Evolutionary conservation across 768 basidiomycete genomes (phyloP), one percentile per base, ranked within the genome.

Genomic region (Lactarius akahatsu): DNA sequence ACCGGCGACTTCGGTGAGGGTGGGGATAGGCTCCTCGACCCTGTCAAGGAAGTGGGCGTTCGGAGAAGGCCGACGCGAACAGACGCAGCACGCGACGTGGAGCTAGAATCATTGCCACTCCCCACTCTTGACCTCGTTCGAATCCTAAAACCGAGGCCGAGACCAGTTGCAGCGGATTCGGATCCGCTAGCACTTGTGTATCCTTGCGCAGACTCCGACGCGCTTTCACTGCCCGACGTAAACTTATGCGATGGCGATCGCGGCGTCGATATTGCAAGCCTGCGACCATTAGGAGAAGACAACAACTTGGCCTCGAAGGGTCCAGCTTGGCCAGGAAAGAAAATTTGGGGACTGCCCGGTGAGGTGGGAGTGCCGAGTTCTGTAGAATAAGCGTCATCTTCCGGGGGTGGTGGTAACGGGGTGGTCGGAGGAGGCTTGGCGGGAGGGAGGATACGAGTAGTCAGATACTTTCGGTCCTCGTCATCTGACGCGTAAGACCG

Each of bases 401-500:
- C 68, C 2, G 65, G 68, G 28, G 68, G 61, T 26, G 65, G 65
- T 15, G 68, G 68, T 41, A 69, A 55, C 18, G 68, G 50, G 8
- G 61, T 62, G 32, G 68, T 69, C 20, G 68, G 68, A 54, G 68
- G 60, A 16, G 68, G 68, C 32, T 67, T 69, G 34, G 65, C n/a
- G 0, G 68, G 68, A 15, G 68, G 68, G 0, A 69, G 45, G 57
- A n/a, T 55, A 6, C 68, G 68, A n/a, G 68, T 26, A 15, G 68
- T 47, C 20, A 69, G 60, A 59, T 59, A 69, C 41, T 40, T 50
- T 8, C 61, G 61, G 36, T 67, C 65, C 15, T 69, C 68, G 5
- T 69, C 68, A 34, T 69, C 68, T 26, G 68, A 67, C 3, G 65
- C 65, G 13, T 67, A 67, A 10, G 65, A 62, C 11, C 61, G 62